Conservation (phyloP, 176 grass and related monocot species). For the Oryza meridionalis region DNA sequence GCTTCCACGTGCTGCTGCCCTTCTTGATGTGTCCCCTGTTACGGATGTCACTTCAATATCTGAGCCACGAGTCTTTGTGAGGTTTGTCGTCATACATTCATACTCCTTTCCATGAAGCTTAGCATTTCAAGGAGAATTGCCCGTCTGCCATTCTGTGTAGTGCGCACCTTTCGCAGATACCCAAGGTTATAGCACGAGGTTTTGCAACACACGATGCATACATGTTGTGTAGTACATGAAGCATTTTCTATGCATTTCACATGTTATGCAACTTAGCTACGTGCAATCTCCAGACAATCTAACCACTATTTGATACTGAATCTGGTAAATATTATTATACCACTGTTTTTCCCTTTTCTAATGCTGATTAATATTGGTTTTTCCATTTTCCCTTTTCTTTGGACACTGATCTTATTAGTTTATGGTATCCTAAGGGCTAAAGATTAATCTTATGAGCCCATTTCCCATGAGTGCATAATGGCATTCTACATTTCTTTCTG, state of each 20-base stretch:
- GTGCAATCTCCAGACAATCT: not conserved
- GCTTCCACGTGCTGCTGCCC: conserved; percentile 77
- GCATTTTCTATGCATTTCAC: not conserved
- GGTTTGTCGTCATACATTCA: conserved; percentile 45
- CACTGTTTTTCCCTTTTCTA: not conserved
- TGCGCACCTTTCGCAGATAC: too few relatives aligned
- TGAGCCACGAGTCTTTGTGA: conserved; percentile 75
- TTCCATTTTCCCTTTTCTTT: not conserved
- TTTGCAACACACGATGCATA: not conserved
- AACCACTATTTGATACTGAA: not conserved
- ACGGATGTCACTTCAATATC: conserved; percentile 79
- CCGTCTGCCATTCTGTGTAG: not conserved
- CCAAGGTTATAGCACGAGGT: too few relatives aligned
- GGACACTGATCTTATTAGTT: not conserved
- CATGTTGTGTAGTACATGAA: not conserved
- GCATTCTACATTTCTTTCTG: not conserved
- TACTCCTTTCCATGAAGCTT: not conserved
- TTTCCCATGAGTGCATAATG: not conserved
- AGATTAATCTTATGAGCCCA: not conserved
- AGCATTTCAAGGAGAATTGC: conserved; percentile 6
- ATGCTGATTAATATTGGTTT: not conserved
- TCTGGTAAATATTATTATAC: too few relatives aligned
- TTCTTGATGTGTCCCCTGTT: conserved; percentile 91
- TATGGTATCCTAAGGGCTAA: not conserved
- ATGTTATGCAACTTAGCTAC: too few relatives aligned